Percentiles rank a stretch among this genome's conserved stretches.
phyloP scores from a whole-genome alignment of 768 basidiomycete species.

The Cystofilobasidium ferigula region DNA sequence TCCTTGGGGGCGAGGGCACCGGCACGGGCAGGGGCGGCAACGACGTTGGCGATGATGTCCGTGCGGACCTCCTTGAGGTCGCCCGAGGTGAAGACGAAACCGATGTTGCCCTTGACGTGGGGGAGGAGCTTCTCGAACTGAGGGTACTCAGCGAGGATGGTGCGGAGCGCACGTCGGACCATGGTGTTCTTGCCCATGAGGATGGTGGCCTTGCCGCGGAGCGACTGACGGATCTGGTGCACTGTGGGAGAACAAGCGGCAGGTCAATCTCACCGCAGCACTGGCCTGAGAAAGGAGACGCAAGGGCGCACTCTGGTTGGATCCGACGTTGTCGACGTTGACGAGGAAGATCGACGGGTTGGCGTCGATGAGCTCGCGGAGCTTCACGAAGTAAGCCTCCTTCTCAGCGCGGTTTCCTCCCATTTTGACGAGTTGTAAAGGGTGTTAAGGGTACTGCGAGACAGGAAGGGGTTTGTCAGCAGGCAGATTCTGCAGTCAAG shows the following conservation, averaged over 20 bases:
- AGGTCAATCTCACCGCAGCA: not conserved
- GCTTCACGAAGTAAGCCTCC: constrained; percentile 79
- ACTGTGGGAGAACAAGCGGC: not conserved
- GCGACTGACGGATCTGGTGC: constrained; percentile 46
- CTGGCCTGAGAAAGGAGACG: constrained; percentile 37
- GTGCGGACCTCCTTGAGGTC: constrained; percentile 95
- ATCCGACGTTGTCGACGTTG: constrained; percentile 99
- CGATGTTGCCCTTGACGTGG: constrained; percentile 92
- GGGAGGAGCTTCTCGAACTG: constrained; percentile 95
- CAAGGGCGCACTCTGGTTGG: constrained; percentile 76
- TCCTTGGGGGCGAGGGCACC: constrained; percentile 90
- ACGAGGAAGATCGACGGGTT: constrained; percentile 95
- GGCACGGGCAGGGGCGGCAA: constrained; percentile 95
- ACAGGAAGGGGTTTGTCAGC: not conserved
- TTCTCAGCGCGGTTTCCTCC: constrained; percentile 85
- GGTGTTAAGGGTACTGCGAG: not conserved
- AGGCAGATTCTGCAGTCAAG: not conserved
- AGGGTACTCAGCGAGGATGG: constrained; percentile 77
- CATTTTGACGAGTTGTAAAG: constrained; percentile 45
- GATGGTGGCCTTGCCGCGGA: constrained; percentile 92
- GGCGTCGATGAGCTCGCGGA: constrained; percentile 80
- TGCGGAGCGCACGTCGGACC: constrained; percentile 94
- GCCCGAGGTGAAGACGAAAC: constrained; percentile 87
- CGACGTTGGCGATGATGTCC: constrained; percentile 89
- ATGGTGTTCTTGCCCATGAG: constrained; percentile 99